Percentiles rank a stretch among this genome's conserved stretches.
Evolutionary conservation across 2,329 filamentous ascomycete species (phyloP).

Genomic region (Aspergillus clavatus): DNA sequence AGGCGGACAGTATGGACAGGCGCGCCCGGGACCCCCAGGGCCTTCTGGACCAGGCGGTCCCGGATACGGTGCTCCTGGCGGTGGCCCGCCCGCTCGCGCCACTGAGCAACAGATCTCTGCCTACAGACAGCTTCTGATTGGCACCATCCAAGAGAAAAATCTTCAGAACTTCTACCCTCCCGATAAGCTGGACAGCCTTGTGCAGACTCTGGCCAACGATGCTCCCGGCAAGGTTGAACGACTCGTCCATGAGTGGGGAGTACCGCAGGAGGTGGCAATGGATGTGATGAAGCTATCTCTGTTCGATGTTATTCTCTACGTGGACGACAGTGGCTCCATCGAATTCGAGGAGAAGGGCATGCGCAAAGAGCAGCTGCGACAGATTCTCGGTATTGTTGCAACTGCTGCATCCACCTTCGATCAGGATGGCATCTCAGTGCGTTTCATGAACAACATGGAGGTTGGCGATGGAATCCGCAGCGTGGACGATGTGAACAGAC

Average conservation of each 20-base stretch:
- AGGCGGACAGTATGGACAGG: slow-evolving; percentile 28
- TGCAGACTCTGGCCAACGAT: slow-evolving; percentile 29
- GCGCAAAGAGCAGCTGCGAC: slow-evolving; percentile 61
- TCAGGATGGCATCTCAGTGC: slow-evolving; percentile 61
- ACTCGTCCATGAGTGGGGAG: slow-evolving; percentile 53
- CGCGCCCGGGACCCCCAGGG: slow-evolving; percentile 24
- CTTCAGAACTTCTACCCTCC: slow-evolving; percentile 57
- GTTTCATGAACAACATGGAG: slow-evolving; percentile 63
- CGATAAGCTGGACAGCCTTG: slow-evolving; percentile 38
- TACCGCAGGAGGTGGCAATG: slow-evolving; percentile 56
- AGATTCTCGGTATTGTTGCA: slow-evolving; percentile 60
- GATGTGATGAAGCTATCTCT: slow-evolving; percentile 60
- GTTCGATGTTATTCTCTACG: slow-evolving; percentile 60
- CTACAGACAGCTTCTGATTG: slow-evolving; percentile 54
- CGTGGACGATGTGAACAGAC: slow-evolving; percentile 54
- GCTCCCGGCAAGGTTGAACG: slow-evolving; percentile 47
- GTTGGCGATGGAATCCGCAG: slow-evolving; percentile 52
- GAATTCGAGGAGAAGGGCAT: slow-evolving; percentile 63
- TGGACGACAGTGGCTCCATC: slow-evolving; percentile 67
- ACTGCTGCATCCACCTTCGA: slow-evolving; percentile 66
- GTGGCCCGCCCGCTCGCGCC: slow-evolving; percentile 31
- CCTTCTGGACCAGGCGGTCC: slow-evolving; percentile 19
- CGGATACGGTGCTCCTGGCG: slow-evolving; percentile 22
- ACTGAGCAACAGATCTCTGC: slow-evolving; percentile 49
- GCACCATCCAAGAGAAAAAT: slow-evolving; percentile 56